Evolutionary conservation across 2,329 filamentous ascomycete genomes (phyloP).

Genomic region (Epichloe sylvatica): DNA sequence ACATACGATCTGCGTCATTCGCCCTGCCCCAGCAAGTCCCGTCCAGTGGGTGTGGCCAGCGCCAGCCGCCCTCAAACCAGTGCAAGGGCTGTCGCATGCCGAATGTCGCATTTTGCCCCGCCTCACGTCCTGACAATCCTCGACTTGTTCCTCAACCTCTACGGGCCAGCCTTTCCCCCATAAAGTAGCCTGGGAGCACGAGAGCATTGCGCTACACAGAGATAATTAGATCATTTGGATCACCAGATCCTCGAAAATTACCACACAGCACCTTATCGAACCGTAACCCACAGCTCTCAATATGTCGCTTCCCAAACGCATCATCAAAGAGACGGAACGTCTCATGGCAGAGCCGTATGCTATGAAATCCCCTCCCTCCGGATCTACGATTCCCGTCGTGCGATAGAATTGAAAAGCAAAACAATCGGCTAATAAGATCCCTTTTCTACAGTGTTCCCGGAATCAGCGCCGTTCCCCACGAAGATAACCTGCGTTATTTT

Average conservation of each 20-base stretch:
- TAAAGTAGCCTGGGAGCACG: background rate
- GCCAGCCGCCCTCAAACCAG: background rate
- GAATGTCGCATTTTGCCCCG: conserved; percentile 4
- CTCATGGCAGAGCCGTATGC: conserved; percentile 89
- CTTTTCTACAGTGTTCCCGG: conserved; percentile 60
- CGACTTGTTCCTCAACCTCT: background rate
- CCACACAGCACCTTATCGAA: background rate
- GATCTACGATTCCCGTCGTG: conserved; percentile 2
- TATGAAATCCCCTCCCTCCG: conserved; percentile 3
- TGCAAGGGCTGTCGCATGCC: conserved; percentile 7
- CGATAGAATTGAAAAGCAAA: background rate
- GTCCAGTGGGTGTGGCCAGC: background rate
- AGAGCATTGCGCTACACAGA: background rate
- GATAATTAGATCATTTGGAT: background rate
- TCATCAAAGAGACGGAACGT: conserved; percentile 96
- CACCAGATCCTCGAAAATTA: background rate
- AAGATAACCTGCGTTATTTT: conserved; percentile 96
- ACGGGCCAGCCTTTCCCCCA: background rate
- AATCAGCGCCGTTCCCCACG: conserved; percentile 89
- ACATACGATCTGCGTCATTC: background rate
- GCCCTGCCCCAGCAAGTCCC: too few species aligned
- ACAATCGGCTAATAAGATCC: background rate
- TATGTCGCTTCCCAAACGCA: conserved; percentile 84
- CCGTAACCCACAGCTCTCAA: conserved; percentile 1
- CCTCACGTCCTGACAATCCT: conserved; percentile 4